Evolutionary conservation across 2,329 filamentous ascomycete genomes (phyloP).

Genomic region (Geosmithia putterillii): DNA sequence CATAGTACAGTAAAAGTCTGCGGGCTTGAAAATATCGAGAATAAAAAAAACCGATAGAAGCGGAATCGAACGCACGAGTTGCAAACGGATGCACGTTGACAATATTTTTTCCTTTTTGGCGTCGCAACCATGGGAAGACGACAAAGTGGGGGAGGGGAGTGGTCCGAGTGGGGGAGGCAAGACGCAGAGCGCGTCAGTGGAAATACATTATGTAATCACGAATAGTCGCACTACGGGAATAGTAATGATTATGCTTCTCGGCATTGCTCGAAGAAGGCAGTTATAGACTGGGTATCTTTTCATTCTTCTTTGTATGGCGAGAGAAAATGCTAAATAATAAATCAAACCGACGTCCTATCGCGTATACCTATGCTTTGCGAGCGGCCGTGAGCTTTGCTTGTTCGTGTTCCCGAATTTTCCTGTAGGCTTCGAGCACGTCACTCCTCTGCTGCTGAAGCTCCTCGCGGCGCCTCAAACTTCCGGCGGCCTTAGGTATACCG

Average conservation of each 20-base stretch:
- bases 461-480: constrained; percentile 25
- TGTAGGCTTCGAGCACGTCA: constrained; percentile 24
- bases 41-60: background rate
- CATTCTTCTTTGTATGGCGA: background rate
- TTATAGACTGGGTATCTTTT: background rate
- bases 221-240: background rate
- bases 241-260: background rate
- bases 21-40: background rate
- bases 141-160: background rate
- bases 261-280: too few species aligned
- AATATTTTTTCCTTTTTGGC: background rate
- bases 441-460: constrained; percentile 21
- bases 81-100: background rate
- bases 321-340: background rate
- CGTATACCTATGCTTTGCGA: background rate
- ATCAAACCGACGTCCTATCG: background rate
- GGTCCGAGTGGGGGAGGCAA: background rate
- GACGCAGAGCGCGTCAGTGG: background rate
- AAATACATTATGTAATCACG: background rate
- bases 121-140: background rate
- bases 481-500: constrained; percentile 23
- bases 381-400: constrained; percentile 16
- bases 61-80: constrained; percentile 1
- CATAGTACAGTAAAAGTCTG: constrained; percentile 13
- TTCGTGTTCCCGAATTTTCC: constrained; percentile 23